phyloP scores from a whole-genome alignment of 2,329 filamentous ascomycete species.

The Aspergillus viridinutans region DNA sequence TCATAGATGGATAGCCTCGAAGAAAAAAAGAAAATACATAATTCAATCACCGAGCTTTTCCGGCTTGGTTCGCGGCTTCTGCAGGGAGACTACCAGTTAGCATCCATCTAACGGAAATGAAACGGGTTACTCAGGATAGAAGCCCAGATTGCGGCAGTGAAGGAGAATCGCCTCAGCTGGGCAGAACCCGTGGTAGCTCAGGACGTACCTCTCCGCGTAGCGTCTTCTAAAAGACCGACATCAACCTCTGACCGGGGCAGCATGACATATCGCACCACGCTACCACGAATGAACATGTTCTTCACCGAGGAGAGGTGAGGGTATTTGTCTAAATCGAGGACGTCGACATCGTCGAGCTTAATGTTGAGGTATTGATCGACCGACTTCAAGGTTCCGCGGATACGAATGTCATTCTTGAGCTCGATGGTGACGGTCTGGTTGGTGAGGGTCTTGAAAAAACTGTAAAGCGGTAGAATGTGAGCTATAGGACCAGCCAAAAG shows the following conservation, averaged over 20 bases:
- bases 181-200: neutral
- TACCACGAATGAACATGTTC: constrained; percentile 93
- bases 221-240: constrained; percentile 82
- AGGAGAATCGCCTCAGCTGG: neutral
- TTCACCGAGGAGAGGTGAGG: constrained; percentile 88
- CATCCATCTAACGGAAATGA: neutral
- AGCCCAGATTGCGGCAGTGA: neutral
- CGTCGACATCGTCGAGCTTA: constrained; percentile 92
- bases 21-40: constrained; percentile 4
- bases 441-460: constrained; percentile 98
- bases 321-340: constrained; percentile 90
- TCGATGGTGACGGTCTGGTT: constrained; percentile 97
- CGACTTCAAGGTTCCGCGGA: constrained; percentile 90
- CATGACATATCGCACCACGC: constrained; percentile 89
- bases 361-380: constrained; percentile 99
- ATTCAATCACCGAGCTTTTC: constrained; percentile 41
- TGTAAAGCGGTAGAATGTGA: constrained; percentile 31
- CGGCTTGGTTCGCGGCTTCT: constrained; percentile 50
- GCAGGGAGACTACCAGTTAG: constrained; percentile 8
- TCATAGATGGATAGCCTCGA: constrained; percentile 14
- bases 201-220: constrained; percentile 71
- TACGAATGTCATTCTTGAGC: constrained; percentile 98
- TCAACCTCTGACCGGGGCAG: constrained; percentile 78
- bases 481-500: neutral
- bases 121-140: neutral